These are phyloP conservation scores for Aphanomyces cochlioides DNA, from an alignment of 352 stramenopile species.

Conservation along the genomic window DNA sequence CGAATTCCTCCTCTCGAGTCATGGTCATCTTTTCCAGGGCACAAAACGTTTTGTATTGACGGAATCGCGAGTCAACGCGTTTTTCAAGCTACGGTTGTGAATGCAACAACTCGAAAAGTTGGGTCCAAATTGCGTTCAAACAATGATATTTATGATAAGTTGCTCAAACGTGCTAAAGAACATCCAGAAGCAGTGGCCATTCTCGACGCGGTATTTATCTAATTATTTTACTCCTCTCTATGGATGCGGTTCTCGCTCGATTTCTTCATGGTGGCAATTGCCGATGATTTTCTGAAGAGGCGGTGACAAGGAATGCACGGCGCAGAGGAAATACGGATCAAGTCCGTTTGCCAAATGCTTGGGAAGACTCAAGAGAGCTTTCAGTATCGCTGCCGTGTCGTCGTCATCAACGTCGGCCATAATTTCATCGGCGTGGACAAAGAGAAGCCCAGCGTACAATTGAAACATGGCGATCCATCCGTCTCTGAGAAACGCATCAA, in stretches of 20 bases:
- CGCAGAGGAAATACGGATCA: neutral
- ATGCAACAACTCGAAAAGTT: neutral
- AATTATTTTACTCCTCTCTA: conserved; percentile 10
- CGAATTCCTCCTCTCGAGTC: conserved; percentile 14
- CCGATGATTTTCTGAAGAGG: neutral
- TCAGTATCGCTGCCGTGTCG: neutral
- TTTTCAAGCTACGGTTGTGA: neutral
- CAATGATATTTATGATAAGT: neutral
- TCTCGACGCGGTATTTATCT: neutral
- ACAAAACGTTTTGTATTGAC: neutral
- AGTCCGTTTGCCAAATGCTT: conserved; percentile 8
- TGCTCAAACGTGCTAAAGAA: conserved; percentile 7
- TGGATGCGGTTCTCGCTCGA: neutral
- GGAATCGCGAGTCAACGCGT: neutral
- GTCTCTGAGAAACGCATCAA: conserved; percentile 14
- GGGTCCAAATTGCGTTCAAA: neutral
- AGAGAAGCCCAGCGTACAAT: conserved; percentile 14
- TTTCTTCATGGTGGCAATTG: neutral
- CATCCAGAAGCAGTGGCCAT: neutral
- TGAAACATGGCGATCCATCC: conserved; percentile 18
- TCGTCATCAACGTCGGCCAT: neutral
- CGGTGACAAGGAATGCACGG: conserved; percentile 9
- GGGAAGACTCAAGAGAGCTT: neutral
- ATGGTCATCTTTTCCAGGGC: conserved; percentile 14
- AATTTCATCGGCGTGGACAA: neutral